Evolutionary conservation across 768 basidiomycete genomes (phyloP).

Genomic region (Leccinum boreale): DNA sequence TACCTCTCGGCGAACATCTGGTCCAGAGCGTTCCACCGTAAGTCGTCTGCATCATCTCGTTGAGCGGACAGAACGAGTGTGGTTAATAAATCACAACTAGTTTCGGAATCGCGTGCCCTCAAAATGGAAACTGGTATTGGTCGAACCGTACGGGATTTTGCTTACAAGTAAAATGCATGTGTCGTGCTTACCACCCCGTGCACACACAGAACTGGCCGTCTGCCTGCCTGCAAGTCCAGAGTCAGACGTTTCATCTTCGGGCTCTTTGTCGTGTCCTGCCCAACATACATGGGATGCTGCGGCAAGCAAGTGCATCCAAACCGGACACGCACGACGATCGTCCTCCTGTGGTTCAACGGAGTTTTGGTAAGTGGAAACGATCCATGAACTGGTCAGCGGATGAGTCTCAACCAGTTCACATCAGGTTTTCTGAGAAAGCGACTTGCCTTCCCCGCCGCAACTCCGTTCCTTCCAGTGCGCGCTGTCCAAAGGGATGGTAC

Average conservation of each 20-base stretch:
- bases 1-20: slow-evolving; percentile 4
- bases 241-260: background rate
- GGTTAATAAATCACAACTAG: slow-evolving; percentile 2
- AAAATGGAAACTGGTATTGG: slow-evolving; percentile 13
- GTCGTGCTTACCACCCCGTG: background rate
- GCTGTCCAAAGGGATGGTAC: slow-evolving; percentile 19
- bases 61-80: background rate
- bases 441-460: slow-evolving; percentile 10
- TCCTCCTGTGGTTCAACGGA: slow-evolving; percentile 1
- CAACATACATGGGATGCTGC: slow-evolving; percentile 5
- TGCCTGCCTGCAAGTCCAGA: slow-evolving; percentile 11
- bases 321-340: background rate
- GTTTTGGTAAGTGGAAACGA: slow-evolving; percentile 9
- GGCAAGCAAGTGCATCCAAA: slow-evolving; percentile 1
- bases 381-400: background rate
- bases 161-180: background rate
- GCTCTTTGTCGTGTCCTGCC: slow-evolving; percentile 5
- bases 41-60: background rate
- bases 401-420: background rate
- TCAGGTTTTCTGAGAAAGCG: slow-evolving; percentile 13
- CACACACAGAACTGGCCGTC: slow-evolving; percentile 9
- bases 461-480: background rate
- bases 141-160: slow-evolving; percentile 10
- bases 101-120: slow-evolving; percentile 6
- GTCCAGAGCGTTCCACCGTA: slow-evolving; percentile 13